Base-by-base conservation (phyloP, 441 rosid genomes). In the Eruca vesicaria region DNA sequence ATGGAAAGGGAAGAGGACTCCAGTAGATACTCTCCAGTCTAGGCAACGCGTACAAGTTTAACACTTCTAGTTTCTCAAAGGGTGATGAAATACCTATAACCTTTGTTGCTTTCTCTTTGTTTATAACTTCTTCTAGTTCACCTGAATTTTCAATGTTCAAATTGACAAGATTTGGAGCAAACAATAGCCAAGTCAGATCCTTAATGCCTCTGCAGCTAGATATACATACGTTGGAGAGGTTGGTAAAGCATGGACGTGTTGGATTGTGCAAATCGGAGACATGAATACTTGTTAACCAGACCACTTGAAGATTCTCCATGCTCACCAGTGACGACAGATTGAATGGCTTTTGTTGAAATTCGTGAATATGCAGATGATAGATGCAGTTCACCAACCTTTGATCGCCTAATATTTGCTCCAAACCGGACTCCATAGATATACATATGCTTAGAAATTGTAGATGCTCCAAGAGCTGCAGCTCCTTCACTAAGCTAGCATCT, bases 171-270 rank as follows among this genome's bases (percentile, higher is more conserved):
- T 76, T 71, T 52, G 81, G 72, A 38, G 74, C 78, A 9, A 69
- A 52, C 58, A 73, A 0, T 18, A 80, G 18, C 82, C 79, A 78
- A 29, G 80, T 80, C 69, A 83, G 26, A 62, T 83, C 69, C 41
- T 9, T 18, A 8, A 78, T 7, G 9, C 53, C 1, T 5, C 2
- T 9, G 63, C 78, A 78, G 0, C 0, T 0, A 0, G 0, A 0
- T 45, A 74, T 6, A 0, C 0, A 0, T 6, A 80, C 26, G 0
- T 0, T 0, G 16, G 10, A 56, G 64, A 70, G 80, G 29, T 67
- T 66, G 12, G 63, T 16, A 6, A 53, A 66, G 63, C 45, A 21
- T 2, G 21, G 15, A 3, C 31, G 9, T 21, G 6, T 72, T 2
- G 16, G 59, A 43, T 29, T 18, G 10, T 41, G 55, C 28, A 28